Evolutionary conservation across 441 rosid genomes (phyloP), one percentile per base, ranked within the genome.

Genomic region (Euphorbia celastroides): DNA sequence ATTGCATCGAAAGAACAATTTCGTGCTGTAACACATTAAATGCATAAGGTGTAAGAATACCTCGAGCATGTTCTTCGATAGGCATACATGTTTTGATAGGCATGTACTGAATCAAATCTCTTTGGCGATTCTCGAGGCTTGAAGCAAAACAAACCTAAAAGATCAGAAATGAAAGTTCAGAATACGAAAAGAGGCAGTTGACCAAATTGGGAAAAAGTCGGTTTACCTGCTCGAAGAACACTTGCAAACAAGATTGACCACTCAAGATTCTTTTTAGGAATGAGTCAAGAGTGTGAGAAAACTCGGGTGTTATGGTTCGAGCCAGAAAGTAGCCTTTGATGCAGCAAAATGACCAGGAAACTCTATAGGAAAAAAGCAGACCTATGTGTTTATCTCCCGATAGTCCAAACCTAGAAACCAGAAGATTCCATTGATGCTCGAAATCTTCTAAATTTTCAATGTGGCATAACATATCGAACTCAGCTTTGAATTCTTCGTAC

Each of bases 21-120:
- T 93, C 97, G 31, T 83, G 85, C 68, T 93, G 99, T 38, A 86
- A 77, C 22, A 80, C 63, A 58, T 75, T 83, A 69, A 93, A 93
- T 55, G 99, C 95, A 63, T 78, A 90, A 59, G 96, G 95, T 46
- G 95, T 83, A 52, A 90, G 87, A 75, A 88, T 60, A 66, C 76
- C 79, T 27, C 84, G 83, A 36, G 96, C 95, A 52, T 90, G 94
- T 69, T 83, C 93, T 83, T 93, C 98, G 75, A 90, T 87, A 34
- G 94, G 98, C 79, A 84, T 81, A 81, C 84, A 80, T 17, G 96
- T 86, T 75, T 83, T 90, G 66, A 80, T 54, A 64, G 65, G 83
- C 74, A 79, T 67, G 69, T 75, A 86, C 65, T 77, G 89, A 72
- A 81, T 69, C 41, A 44, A 77, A 44, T 80, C 80, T 58, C 64